A percentile compares a stretch with the other conserved stretches of the same genome.
phyloP scores from a whole-genome alignment of 1,284 basidiomycete species.

The Anthracocystis setariae region DNA sequence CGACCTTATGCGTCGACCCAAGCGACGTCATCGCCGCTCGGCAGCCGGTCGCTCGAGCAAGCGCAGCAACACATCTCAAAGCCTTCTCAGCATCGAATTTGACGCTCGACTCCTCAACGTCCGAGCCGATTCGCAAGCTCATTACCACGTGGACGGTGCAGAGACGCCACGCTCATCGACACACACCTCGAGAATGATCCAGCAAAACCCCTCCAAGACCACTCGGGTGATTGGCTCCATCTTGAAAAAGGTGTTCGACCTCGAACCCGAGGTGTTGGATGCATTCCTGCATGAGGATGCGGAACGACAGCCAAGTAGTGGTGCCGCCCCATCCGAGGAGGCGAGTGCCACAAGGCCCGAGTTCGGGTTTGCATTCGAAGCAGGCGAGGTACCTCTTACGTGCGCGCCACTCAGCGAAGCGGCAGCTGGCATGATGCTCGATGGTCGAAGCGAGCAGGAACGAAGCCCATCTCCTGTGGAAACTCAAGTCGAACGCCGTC shows the following conservation, averaged over 20 bases:
- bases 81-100: conserved; percentile 36
- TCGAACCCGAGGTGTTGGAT: conserved; percentile 52
- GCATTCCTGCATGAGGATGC: conserved; percentile 39
- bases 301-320: conserved; percentile 5
- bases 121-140: conserved; percentile 1
- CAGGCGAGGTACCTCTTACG: conserved; percentile 19
- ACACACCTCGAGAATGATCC: conserved; percentile 14
- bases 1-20: conserved; percentile 31
- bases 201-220: conserved; percentile 32
- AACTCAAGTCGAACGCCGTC: conserved; percentile 8
- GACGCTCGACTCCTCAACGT: conserved; percentile 19
- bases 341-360: conserved; percentile 8
- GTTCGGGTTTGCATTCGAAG: conserved; percentile 35
- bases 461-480: conserved; percentile 8
- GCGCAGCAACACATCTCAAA: conserved; percentile 48
- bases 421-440: conserved; percentile 21
- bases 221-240: conserved; percentile 43
- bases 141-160: conserved; percentile 15
- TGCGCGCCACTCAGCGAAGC: conserved; percentile 12
- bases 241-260: conserved; percentile 41
- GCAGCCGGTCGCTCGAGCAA: conserved; percentile 45
- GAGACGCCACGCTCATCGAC: conserved; percentile 25
- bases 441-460: conserved; percentile 31
- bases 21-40: conserved; percentile 38
- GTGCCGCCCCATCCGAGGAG: not conserved